phyloP scores from a whole-genome alignment of 2,329 filamentous ascomycete species.

The Sporothrix dimorphospora region DNA sequence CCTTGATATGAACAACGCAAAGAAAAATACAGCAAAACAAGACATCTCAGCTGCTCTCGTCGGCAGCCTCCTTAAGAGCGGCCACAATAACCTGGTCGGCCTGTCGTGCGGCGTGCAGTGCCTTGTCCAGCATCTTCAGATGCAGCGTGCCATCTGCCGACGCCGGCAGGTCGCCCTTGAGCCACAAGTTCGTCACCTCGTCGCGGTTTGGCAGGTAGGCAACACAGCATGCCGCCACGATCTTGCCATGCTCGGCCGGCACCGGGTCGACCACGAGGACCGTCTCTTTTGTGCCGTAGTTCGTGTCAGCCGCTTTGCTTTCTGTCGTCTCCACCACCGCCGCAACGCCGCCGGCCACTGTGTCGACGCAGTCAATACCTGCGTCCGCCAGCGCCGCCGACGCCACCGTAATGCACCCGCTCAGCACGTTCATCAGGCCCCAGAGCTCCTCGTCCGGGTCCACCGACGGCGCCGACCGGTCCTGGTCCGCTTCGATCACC shows the following conservation, averaged over 20 bases:
- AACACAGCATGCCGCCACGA: slow-evolving; percentile 84
- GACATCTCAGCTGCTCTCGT: slow-evolving; percentile 16
- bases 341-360: slow-evolving; percentile 86
- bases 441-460: slow-evolving; percentile 65
- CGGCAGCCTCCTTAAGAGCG: slow-evolving; percentile 44
- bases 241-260: slow-evolving; percentile 74
- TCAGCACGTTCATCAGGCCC: slow-evolving; percentile 89
- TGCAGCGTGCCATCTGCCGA: slow-evolving; percentile 46
- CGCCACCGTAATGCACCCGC: slow-evolving; percentile 90
- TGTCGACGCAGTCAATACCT: slow-evolving; percentile 92
- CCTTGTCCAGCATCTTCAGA: slow-evolving; percentile 47
- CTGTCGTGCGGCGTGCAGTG: slow-evolving; percentile 47
- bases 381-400: slow-evolving; percentile 92
- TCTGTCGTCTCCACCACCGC: slow-evolving; percentile 63
- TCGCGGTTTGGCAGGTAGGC: slow-evolving; percentile 85
- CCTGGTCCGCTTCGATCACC: slow-evolving; percentile 90
- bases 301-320: slow-evolving; percentile 37
- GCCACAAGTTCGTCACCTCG: slow-evolving; percentile 93
- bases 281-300: slow-evolving; percentile 38
- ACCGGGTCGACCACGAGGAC: slow-evolving; percentile 77
- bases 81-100: slow-evolving; percentile 49
- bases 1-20: background rate
- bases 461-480: slow-evolving; percentile 56
- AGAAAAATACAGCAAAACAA: background rate
- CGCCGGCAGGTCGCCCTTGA: slow-evolving; percentile 69